These are phyloP conservation scores for Aspergillus calidoustus DNA, from an alignment of 2,329 filamentous ascomycete genomes.

Conservation along the genomic window DNA sequence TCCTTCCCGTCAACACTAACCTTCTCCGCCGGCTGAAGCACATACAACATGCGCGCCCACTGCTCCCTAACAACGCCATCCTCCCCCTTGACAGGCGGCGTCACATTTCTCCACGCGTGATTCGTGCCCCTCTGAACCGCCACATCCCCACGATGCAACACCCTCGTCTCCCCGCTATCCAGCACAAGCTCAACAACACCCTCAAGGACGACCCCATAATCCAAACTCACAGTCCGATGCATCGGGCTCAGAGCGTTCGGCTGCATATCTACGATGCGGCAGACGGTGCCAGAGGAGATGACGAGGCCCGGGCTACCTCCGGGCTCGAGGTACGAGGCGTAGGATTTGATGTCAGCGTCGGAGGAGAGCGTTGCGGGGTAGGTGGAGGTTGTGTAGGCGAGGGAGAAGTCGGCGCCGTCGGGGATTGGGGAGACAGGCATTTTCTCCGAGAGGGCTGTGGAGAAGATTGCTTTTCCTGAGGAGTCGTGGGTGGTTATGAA, in stretches of 20 bases:
- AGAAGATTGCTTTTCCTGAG: slow-evolving; percentile 42
- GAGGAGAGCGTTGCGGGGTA: slow-evolving; percentile 53
- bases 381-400: slow-evolving; percentile 55
- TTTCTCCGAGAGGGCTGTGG: slow-evolving; percentile 28
- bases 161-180: slow-evolving; percentile 12
- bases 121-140: slow-evolving; percentile 16
- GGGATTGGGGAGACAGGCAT: slow-evolving; percentile 27
- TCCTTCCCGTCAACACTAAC: slow-evolving; percentile 29
- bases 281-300: slow-evolving; percentile 50
- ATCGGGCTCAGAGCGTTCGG: slow-evolving; percentile 49
- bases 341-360: slow-evolving; percentile 53
- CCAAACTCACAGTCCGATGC: slow-evolving; percentile 57
- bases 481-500: slow-evolving; percentile 41
- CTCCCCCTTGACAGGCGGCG: slow-evolving; percentile 25
- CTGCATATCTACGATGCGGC: slow-evolving; percentile 49
- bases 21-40: slow-evolving; percentile 29
- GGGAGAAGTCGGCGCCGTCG: slow-evolving; percentile 54
- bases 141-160: slow-evolving; percentile 13
- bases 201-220: slow-evolving; percentile 48
- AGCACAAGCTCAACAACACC: slow-evolving; percentile 10
- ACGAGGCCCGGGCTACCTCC: slow-evolving; percentile 54
- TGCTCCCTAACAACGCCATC: background rate
- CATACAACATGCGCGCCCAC: slow-evolving; percentile 32
- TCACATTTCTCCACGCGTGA: slow-evolving; percentile 20
- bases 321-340: slow-evolving; percentile 46